Percentiles rank a stretch among this genome's conserved stretches.
phyloP scores from a whole-genome alignment of 345 rosid species.

The Lenwebbia sp. region DNA sequence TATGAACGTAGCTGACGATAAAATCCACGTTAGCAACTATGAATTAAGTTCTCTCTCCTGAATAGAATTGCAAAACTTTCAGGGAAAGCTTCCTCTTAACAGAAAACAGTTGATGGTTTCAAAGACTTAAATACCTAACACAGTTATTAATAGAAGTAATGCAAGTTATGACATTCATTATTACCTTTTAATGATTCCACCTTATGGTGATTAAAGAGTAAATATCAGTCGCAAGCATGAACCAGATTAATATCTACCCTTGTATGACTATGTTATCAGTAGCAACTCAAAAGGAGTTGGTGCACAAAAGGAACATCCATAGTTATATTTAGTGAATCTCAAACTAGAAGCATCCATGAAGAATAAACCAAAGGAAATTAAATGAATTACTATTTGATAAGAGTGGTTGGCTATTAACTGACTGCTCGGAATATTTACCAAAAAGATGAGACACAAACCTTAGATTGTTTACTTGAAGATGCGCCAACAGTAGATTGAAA shows the following conservation, averaged over 20 bases:
- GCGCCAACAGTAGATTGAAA: conserved; percentile 11
- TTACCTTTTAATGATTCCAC: background rate
- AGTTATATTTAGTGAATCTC: background rate
- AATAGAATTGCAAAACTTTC: background rate
- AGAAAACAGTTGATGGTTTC: background rate
- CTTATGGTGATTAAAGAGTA: background rate
- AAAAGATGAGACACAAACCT: conserved; percentile 27
- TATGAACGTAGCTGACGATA: background rate
- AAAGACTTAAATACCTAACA: background rate
- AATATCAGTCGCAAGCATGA: background rate
- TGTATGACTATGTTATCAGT: background rate
- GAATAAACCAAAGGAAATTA: background rate
- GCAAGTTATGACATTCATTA: background rate
- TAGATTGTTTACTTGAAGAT: conserved; percentile 27
- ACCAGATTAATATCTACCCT: background rate
- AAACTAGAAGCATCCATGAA: background rate
- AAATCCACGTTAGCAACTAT: background rate
- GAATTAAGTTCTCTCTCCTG: background rate
- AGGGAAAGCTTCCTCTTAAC: background rate
- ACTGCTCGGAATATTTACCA: background rate
- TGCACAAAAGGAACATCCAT: background rate
- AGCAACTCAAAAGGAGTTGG: background rate
- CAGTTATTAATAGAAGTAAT: background rate
- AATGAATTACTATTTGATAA: background rate
- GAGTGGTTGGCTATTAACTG: background rate